Evolutionary conservation across 129 eudicot species (phyloP).

Genomic region (Pittosporum tobira): DNA sequence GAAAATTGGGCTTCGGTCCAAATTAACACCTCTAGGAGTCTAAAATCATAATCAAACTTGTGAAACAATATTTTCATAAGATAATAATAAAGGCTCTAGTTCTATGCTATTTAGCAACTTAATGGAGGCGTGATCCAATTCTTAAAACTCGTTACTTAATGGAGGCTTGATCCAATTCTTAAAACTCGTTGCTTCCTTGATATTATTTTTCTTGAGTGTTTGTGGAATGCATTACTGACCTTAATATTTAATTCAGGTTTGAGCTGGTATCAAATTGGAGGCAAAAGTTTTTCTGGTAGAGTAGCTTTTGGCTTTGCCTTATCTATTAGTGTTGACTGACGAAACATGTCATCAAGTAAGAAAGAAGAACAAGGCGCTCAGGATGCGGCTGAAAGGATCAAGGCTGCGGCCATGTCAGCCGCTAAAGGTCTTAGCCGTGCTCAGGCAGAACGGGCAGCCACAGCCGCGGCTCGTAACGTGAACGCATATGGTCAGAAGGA

Average conservation of each 20-base stretch:
- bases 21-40: no score
- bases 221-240: neutral
- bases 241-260: neutral
- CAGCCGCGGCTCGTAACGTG: constrained; percentile 47
- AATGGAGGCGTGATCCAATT: neutral
- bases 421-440: constrained; percentile 48
- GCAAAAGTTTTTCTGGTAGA: no score
- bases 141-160: neutral
- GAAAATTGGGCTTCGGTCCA: no score
- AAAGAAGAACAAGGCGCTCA: constrained; percentile 38
- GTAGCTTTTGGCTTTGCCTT: no score
- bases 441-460: constrained; percentile 46
- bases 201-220: neutral
- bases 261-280: neutral
- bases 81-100: no score
- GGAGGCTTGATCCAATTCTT: neutral
- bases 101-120: no score
- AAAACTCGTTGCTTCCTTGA: neutral
- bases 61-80: no score
- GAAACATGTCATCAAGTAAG: neutral
- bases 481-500: constrained; percentile 54
- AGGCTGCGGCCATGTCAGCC: constrained; percentile 40
- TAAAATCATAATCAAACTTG: no score
- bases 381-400: constrained; percentile 44
- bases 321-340: neutral